Percentiles rank a stretch among this genome's conserved stretches.
These are phyloP conservation scores for Aspergillus ustus DNA, from an alignment of 2,329 filamentous ascomycete genomes.

Conservation along the genomic window DNA sequence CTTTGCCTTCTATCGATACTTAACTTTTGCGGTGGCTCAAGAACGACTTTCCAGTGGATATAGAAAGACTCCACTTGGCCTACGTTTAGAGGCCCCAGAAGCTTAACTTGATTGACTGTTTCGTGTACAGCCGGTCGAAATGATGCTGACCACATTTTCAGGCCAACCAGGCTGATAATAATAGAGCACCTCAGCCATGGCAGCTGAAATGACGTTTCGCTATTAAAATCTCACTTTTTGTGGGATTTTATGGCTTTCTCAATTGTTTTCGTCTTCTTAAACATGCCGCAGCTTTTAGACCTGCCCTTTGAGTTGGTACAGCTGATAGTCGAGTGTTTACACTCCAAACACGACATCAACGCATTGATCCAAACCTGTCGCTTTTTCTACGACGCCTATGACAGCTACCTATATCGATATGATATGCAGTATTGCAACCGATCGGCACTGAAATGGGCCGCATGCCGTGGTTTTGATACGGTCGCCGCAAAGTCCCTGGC, in stretches of 20 bases:
- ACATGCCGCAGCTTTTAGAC: background rate
- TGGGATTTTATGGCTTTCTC: background rate
- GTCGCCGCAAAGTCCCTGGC: background rate
- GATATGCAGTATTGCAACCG: background rate
- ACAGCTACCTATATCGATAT: constrained; percentile 4
- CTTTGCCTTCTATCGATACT: background rate
- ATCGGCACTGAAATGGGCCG: constrained; percentile 5
- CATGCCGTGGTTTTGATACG: background rate
- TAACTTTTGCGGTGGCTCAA: background rate
- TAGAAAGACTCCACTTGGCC: background rate
- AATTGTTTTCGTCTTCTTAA: background rate
- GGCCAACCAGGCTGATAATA: background rate
- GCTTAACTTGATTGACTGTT: background rate
- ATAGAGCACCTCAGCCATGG: background rate
- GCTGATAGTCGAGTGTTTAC: background rate
- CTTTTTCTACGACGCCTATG: constrained; percentile 1
- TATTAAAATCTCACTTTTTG: background rate
- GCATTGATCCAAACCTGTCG: background rate
- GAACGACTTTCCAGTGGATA: no score
- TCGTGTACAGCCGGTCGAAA: background rate
- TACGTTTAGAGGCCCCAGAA: background rate
- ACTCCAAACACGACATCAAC: background rate
- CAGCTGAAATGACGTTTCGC: background rate
- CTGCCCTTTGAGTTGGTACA: constrained; percentile 2
- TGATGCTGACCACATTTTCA: background rate